A percentile compares a stretch with the other conserved stretches of the same genome.
These are phyloP conservation scores for Aegilops speltoides DNA, from an alignment of 176 grass and related monocot genomes.

Conservation along the genomic window DNA sequence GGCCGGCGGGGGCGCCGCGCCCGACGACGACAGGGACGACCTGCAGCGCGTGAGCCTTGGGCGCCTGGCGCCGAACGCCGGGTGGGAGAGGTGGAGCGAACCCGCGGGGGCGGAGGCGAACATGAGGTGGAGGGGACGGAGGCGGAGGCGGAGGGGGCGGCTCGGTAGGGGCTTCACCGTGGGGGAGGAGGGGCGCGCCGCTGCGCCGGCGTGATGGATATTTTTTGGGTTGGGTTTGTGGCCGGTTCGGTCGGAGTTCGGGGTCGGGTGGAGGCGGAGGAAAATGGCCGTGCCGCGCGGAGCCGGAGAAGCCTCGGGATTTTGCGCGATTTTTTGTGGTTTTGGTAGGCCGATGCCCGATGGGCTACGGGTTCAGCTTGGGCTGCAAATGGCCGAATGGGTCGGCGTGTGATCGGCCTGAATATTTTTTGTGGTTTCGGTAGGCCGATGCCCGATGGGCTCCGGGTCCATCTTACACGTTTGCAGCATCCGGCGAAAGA, in stretches of 20 bases:
- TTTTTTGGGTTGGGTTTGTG: constrained; percentile 24
- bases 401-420: not conserved
- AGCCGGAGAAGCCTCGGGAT: not conserved
- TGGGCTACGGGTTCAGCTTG: too few species aligned
- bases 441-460: not conserved
- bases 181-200: not conserved
- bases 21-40: constrained; percentile 32
- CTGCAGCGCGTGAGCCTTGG: constrained; percentile 27
- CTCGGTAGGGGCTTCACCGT: constrained; percentile 29
- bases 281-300: constrained; percentile 16
- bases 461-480: too few species aligned
- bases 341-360: not conserved
- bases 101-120: constrained; percentile 24
- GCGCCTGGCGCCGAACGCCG: not conserved
- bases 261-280: not conserved
- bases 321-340: constrained; percentile 9
- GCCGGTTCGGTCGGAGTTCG: not conserved
- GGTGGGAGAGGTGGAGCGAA: constrained; percentile 30
- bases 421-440: not conserved
- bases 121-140: constrained; percentile 19
- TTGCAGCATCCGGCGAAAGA: too few species aligned
- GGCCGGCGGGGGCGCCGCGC: not conserved
- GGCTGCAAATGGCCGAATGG: not conserved
- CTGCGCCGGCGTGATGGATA: constrained; percentile 17
- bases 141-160: constrained; percentile 22